Base-by-base conservation (phyloP, 495 filamentous ascomycete species). In the Cairneyella variabilis region DNA sequence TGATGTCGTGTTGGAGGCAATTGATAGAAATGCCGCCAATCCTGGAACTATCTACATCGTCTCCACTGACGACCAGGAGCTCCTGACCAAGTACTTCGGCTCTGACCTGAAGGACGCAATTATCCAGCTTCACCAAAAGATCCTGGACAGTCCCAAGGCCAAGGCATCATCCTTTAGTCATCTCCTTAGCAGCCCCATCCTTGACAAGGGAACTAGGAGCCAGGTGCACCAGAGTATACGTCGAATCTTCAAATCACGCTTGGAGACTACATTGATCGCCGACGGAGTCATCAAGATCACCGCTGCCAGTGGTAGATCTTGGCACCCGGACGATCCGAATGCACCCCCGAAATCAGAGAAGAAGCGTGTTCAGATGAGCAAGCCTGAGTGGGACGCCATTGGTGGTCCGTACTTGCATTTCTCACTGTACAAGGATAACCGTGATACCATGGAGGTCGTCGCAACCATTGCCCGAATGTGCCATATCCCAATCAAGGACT, bases 341-440 rank as follows among this genome's bases (percentile, higher is more conserved):
- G 2, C 54, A 54, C 28, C 6, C 6, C 7, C 14, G 6, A 7
- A 6, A 1, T 55, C 56, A n/a, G 63, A 63, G 17, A 58, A 67
- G 22, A 64, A 51, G 16, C 42, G 49, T 8, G 28, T 59, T 42
- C 45, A 55, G 11, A 41, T 11, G 2, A 40, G 48, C 22, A 62
- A 58, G 25, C 17, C 63, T 16, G 63, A 57, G 11, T 61, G 61
- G 38, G 61, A 66, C 39, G 57, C 66, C 51, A 75, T 83, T 10
- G 87, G 85, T 16, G 90, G 88, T 1, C 81, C 86, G 8, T 91
- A 89, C 63, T 76, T 97, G 7, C 93, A 98, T 66, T 95, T 97
- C 64, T 89, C 89, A 0, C 79, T 98, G 34, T 93, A 91, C 75
- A 98, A 98, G 71, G 93, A 97, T 69, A 98, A 98, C 68, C 90